phyloP scores from a whole-genome alignment of 163 green algal genomes.

The Coccomyxa subellipsoidea region DNA sequence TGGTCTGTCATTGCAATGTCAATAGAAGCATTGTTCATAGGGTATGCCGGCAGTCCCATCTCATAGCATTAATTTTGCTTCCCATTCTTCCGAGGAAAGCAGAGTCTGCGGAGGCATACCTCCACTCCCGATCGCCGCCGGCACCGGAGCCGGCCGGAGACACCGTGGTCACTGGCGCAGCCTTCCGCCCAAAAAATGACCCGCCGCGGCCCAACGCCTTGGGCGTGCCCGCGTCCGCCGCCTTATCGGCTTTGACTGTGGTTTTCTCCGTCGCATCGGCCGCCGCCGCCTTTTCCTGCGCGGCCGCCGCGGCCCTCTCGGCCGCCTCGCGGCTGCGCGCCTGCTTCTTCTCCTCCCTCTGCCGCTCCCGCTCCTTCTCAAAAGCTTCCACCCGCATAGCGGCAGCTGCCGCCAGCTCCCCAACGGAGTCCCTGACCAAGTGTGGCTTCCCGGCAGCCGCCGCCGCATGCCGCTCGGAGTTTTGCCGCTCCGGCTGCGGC shows the following conservation, averaged over 20 bases:
- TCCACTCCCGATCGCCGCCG: not conserved
- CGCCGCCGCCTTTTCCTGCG: not conserved
- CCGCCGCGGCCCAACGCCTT: not conserved
- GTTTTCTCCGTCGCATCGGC: not conserved
- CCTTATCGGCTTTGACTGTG: not conserved
- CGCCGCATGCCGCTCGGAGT: not conserved
- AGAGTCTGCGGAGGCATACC: not conserved
- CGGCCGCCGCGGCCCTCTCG: not conserved
- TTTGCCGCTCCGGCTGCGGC: not conserved
- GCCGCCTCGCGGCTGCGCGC: not conserved
- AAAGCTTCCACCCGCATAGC: not conserved
- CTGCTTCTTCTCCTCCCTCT: not conserved
- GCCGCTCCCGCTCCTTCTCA: not conserved
- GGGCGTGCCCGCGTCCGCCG: not conserved
- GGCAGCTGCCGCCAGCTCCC: not conserved
- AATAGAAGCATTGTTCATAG: no score
- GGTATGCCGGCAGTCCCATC: no score
- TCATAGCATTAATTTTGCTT: no score
- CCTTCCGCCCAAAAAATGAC: not conserved
- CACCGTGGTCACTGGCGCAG: not conserved
- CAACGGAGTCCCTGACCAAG: not conserved
- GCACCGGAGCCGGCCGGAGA: not conserved
- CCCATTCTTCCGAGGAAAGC: no score
- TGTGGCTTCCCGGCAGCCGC: not conserved
- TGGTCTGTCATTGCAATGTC: no score